phyloP scores from a whole-genome alignment of 805 yeast genomes.

The Candida takata region DNA sequence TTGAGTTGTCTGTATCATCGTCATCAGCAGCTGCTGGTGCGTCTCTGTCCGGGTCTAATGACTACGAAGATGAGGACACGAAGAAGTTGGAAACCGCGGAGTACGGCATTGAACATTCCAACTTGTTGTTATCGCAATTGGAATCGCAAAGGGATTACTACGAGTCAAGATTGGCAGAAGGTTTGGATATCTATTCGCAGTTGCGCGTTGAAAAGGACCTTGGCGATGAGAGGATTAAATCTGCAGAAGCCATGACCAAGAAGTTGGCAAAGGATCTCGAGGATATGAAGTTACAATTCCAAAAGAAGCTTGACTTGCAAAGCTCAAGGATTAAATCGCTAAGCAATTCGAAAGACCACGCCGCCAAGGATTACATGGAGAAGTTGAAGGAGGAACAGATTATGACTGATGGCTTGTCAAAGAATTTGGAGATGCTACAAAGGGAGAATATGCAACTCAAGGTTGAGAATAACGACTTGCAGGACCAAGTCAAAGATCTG shows the following conservation, averaged over 20 bases:
- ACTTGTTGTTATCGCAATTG: slow-evolving; percentile 67
- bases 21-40: slow-evolving; percentile 6
- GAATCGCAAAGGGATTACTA: slow-evolving; percentile 83
- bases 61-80: not conserved
- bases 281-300: not conserved
- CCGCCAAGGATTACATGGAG: slow-evolving; percentile 21
- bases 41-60: not conserved
- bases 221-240: not conserved
- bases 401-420: slow-evolving; percentile 34
- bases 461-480: slow-evolving; percentile 39
- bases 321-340: no score
- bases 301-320: no score
- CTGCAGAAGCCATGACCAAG: not conserved
- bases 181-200: slow-evolving; percentile 22
- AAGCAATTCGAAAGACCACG: slow-evolving; percentile 4
- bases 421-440: slow-evolving; percentile 32
- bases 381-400: slow-evolving; percentile 41
- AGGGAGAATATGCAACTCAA: slow-evolving; percentile 28
- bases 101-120: slow-evolving; percentile 73
- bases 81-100: slow-evolving; percentile 41
- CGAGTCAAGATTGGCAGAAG: slow-evolving; percentile 42
- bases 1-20: slow-evolving; percentile 43
- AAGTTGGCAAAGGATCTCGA: not conserved
- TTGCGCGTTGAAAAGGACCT: not conserved
- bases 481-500: slow-evolving; percentile 64